Percentiles rank a stretch among this genome's conserved stretches.
phyloP scores from a whole-genome alignment of 1,284 basidiomycete species.

The Ustilago cynodontis region DNA sequence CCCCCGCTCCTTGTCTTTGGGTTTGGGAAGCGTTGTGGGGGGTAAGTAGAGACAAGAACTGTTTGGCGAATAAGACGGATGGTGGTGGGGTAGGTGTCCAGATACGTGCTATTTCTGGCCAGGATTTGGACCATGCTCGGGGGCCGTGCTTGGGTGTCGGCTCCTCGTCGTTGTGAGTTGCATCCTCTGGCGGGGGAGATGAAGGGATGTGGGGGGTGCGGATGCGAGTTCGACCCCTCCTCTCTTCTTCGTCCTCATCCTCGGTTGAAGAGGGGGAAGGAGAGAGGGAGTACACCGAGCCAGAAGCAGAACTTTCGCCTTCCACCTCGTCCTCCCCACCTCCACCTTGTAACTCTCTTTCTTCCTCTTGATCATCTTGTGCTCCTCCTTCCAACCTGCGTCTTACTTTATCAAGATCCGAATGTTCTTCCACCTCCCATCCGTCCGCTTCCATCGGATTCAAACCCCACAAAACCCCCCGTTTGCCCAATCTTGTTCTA shows the following conservation, averaged over 20 bases:
- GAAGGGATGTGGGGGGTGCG: background rate
- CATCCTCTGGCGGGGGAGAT: background rate
- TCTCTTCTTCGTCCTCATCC: background rate
- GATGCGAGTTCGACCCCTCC: slow-evolving; percentile 8
- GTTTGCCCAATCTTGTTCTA: slow-evolving; percentile 3
- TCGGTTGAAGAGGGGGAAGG: background rate
- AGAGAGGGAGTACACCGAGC: background rate
- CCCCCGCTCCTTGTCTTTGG: background rate
- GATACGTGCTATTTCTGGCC: slow-evolving; percentile 16
- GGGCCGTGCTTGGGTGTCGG: slow-evolving; percentile 11
- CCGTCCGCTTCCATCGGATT: slow-evolving; percentile 4
- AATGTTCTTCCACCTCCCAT: slow-evolving; percentile 17
- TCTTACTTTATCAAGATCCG: slow-evolving; percentile 2
- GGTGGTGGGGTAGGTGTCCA: slow-evolving; percentile 7
- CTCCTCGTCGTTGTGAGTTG: background rate
- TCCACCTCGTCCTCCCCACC: background rate
- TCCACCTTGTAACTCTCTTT: background rate
- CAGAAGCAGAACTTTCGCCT: slow-evolving; percentile 11
- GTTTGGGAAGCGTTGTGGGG: background rate
- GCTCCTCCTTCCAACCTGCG: slow-evolving; percentile 1
- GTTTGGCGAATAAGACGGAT: slow-evolving; percentile 2
- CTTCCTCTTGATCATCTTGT: background rate
- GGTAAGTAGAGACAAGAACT: slow-evolving; percentile 19
- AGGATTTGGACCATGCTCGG: slow-evolving; percentile 19
- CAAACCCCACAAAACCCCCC: slow-evolving; percentile 22